phyloP scores from a whole-genome alignment of 768 basidiomycete genomes.

The Tricholoma flavovirens region DNA sequence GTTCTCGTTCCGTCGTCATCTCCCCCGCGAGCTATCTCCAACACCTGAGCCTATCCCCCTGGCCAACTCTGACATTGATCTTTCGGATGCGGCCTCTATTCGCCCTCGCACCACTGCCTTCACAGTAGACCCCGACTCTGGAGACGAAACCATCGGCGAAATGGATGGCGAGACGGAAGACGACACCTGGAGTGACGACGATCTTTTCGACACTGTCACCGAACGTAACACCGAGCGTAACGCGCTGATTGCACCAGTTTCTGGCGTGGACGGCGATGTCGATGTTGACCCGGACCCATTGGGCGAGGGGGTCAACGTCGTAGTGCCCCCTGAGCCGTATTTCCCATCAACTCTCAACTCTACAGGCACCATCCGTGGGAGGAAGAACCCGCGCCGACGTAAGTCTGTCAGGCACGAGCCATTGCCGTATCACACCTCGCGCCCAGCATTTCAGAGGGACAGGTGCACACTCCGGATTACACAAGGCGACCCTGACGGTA shows the following conservation, averaged over 20 bases:
- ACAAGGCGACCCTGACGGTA: constrained; percentile 73
- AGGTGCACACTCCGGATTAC: constrained; percentile 85
- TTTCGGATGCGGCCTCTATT: constrained; percentile 49
- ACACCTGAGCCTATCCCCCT: constrained; percentile 54
- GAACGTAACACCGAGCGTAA: constrained; percentile 87
- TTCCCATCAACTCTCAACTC: constrained; percentile 68
- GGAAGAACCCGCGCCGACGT: constrained; percentile 45
- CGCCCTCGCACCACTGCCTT: constrained; percentile 58
- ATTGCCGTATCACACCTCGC: constrained; percentile 58
- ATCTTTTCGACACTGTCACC: constrained; percentile 72
- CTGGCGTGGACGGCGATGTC: constrained; percentile 46
- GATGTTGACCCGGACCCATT: constrained; percentile 74
- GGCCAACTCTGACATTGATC: constrained; percentile 55
- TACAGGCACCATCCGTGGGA: constrained; percentile 32
- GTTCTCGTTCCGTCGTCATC: constrained; percentile 66
- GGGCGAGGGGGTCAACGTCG: constrained; percentile 89
- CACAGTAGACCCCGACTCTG: constrained; percentile 50
- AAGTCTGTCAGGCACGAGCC: constrained; percentile 64
- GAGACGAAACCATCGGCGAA: constrained; percentile 50
- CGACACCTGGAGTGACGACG: constrained; percentile 54
- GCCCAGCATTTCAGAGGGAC: constrained; percentile 86
- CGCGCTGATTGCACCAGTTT: constrained; percentile 41
- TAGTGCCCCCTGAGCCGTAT: constrained; percentile 79
- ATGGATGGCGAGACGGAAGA: constrained; percentile 55
- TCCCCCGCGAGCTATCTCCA: constrained; percentile 53